Conservation (phyloP, 495 filamentous ascomycete genomes). For the Amphirosellinia nigrospora region DNA sequence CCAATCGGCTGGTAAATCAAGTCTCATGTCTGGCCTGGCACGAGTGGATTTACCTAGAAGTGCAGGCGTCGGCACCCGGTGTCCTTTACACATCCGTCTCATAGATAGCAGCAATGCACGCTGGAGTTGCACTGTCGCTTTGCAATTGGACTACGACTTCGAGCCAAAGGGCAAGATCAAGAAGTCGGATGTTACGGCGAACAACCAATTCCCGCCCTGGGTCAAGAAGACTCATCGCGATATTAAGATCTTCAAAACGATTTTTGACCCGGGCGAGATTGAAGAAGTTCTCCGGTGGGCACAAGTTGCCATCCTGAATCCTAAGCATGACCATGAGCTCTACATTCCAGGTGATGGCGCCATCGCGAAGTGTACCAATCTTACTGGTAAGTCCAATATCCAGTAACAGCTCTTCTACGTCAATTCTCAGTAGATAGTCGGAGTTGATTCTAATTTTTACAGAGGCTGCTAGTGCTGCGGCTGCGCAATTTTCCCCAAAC, state of each 20-base stretch:
- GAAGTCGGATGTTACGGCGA: conserved; percentile 46
- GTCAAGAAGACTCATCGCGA: conserved; percentile 36
- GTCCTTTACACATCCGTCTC: conserved; percentile 79
- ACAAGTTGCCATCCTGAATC: conserved; percentile 75
- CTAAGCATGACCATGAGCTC: conserved; percentile 46
- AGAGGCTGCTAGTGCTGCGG: conserved; percentile 41
- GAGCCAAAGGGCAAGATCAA: conserved; percentile 39
- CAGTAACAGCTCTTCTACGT: not conserved
- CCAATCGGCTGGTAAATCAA: conserved; percentile 81
- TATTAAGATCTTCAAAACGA: conserved; percentile 50
- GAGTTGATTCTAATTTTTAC: not conserved
- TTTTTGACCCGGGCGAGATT: conserved; percentile 54
- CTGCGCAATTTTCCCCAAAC: conserved; percentile 79
- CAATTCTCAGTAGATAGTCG: not conserved
- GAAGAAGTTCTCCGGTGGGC: conserved; percentile 68
- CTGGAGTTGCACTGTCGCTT: conserved; percentile 64
- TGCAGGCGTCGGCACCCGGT: conserved; percentile 75
- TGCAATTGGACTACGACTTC: conserved; percentile 64
- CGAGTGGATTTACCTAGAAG: conserved; percentile 77
- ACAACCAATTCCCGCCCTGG: conserved; percentile 56
- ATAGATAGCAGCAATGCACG: conserved; percentile 50
- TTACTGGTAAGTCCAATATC: conserved; percentile 33
- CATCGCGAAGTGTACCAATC: conserved; percentile 31
- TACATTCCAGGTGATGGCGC: conserved; percentile 58
- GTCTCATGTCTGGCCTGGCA: conserved; percentile 78